These are phyloP conservation scores for Xylariaceae sp. DNA, from an alignment of 2,329 filamentous ascomycete species.

Conservation along the genomic window DNA sequence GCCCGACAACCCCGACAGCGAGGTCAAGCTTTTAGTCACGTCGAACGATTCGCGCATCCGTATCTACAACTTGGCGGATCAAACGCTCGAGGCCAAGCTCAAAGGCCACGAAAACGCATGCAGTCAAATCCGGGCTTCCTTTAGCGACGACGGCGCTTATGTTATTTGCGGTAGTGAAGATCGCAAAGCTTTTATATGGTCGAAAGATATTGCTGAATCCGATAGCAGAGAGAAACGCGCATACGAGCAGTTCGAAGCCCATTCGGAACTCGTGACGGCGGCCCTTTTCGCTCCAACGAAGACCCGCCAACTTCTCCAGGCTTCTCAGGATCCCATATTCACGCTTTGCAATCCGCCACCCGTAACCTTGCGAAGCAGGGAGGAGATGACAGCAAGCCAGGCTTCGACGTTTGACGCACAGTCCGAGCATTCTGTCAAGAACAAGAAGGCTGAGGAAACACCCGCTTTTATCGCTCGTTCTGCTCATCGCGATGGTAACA, in stretches of 20 bases:
- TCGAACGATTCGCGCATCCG: conserved; percentile 93
- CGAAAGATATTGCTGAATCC: conserved; percentile 51
- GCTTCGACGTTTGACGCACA: conserved; percentile 34
- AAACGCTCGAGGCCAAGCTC: conserved; percentile 81
- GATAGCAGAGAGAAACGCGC: conserved; percentile 74
- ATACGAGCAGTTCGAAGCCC: conserved; percentile 85
- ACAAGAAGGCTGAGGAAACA: conserved; percentile 57
- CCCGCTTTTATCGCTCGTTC: conserved; percentile 73
- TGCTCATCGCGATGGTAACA: conserved; percentile 74
- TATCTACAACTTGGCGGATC: conserved; percentile 82
- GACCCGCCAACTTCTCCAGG: conserved; percentile 70
- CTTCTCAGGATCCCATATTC: conserved; percentile 87
- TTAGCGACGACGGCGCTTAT: conserved; percentile 81
- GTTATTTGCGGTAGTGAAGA: conserved; percentile 94
- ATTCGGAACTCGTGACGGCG: conserved; percentile 82
- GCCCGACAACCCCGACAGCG: conserved; percentile 46
- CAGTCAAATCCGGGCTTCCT: conserved; percentile 83
- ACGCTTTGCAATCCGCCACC: conserved; percentile 94
- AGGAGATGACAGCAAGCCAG: conserved; percentile 51
- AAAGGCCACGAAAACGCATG: conserved; percentile 85
- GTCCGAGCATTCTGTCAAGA: conserved; percentile 24
- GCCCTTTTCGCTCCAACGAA: conserved; percentile 77
- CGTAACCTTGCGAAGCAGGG: conserved; percentile 70
- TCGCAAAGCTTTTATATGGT: conserved; percentile 86
- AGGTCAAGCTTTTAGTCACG: conserved; percentile 80